Conservation (phyloP, 495 filamentous ascomycete genomes). For the Talaromyces proteolyticus region DNA sequence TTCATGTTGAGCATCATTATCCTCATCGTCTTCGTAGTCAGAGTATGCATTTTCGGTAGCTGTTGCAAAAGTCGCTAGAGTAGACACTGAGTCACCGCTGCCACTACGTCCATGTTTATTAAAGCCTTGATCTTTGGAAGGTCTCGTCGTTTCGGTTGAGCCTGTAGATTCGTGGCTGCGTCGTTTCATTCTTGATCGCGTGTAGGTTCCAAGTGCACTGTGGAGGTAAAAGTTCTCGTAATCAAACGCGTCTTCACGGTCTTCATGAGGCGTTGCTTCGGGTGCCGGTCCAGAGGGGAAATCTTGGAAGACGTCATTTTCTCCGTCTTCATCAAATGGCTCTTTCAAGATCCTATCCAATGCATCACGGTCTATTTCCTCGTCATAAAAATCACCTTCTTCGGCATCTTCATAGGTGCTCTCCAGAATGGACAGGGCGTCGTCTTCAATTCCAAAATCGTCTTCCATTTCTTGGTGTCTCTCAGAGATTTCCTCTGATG, state of each 20-base stretch:
- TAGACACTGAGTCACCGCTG: conserved; percentile 67
- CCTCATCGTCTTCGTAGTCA: conserved; percentile 37
- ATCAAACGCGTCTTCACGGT: conserved; percentile 94
- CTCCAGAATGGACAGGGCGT: conserved; percentile 31
- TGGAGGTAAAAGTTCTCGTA: conserved; percentile 95
- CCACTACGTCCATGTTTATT: conserved; percentile 35
- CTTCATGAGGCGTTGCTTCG: conserved; percentile 65
- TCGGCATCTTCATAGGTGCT: conserved; percentile 58
- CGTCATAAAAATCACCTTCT: conserved; percentile 31
- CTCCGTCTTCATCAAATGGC: conserved; percentile 29
- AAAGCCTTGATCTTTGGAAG: conserved; percentile 16
- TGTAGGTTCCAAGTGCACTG: conserved; percentile 73
- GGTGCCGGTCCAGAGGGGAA: conserved; percentile 16
- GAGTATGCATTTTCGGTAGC: conserved; percentile 58
- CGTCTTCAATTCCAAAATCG: conserved; percentile 15
- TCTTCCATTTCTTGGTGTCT: conserved; percentile 1
- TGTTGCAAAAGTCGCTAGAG: conserved; percentile 76
- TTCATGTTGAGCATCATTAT: conserved; percentile 16
- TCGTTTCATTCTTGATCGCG: conserved; percentile 41
- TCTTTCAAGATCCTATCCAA: conserved; percentile 38
- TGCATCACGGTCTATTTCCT: conserved; percentile 43
- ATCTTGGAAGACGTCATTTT: conserved; percentile 19
- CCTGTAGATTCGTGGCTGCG: conserved; percentile 57
- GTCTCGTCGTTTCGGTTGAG: conserved; percentile 69
- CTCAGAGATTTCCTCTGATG: background rate